Evolutionary conservation across 2,329 filamentous ascomycete species (phyloP), one percentile per base, ranked within the genome.

Genomic region (Thermoascus crustaceus): DNA sequence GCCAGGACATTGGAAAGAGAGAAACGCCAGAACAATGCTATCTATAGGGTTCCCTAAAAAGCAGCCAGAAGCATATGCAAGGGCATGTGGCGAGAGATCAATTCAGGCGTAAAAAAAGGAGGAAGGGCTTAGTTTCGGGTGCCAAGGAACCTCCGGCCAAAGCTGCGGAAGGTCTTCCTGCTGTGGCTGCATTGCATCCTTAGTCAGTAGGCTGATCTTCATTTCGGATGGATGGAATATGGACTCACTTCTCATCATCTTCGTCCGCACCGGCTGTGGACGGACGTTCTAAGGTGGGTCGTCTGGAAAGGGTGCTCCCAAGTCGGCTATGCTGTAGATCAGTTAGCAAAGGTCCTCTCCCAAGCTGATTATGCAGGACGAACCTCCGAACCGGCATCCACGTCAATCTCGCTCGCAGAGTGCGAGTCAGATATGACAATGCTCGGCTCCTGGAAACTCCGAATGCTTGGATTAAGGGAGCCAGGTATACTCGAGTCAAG

Each of bases 381-480:
- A 51, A 62, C 59, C 52, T 63, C 59, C 50, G 54, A 59, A 21
- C 53, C 56, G 43, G 53, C 54, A 46, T 63, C 58, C 18, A 58
- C 50, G 35, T 62, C 56, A 2, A 56, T 52, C 34, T 60, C 59
- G 45, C 47, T 56, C 6, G 49, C 51, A 35, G 58, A 61, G 14
- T 50, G 54, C 11, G 57, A 48, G 33, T 63, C 60, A 19, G 44
- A 41, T 10, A 53, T 34, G 9, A 50, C 37, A 2, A 42, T 42
- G 30, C 47, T 48, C 13, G 47, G 47, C 10, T 53, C 52, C 1
- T 44, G 36, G 6, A 32, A 34, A 24, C 47, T 52, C 10, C 46
- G 49, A 8, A 16, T 13, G 29, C 27, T 38, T 13, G 20, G 22
- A 16, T 24, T 6, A 18, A 13, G 20, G 16, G 24, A 30, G 20